phyloP scores from a whole-genome alignment of 2,329 filamentous ascomycete genomes.

The Colletotrichum sojae region DNA sequence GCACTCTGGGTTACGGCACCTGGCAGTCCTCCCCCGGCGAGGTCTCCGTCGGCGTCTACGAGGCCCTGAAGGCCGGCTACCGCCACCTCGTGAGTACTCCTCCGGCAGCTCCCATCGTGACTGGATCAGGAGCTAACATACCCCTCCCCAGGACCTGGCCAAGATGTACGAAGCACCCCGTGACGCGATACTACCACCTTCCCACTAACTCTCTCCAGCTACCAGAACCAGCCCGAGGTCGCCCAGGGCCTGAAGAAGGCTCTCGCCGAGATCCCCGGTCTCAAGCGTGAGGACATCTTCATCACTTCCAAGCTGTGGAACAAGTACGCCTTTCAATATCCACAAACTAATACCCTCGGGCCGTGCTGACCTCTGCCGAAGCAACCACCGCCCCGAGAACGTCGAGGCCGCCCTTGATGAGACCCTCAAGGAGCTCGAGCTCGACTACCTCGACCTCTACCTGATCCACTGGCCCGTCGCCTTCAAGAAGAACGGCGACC shows the following conservation, averaged over 20 bases:
- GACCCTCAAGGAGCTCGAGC: conserved; percentile 68
- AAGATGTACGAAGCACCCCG: conserved; percentile 48
- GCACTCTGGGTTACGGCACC: conserved; percentile 61
- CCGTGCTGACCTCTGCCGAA: background rate
- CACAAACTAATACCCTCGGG: too few relatives aligned
- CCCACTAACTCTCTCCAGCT: conserved; percentile 48
- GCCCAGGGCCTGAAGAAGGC: conserved; percentile 68
- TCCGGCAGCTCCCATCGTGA: too few relatives aligned
- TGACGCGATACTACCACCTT: background rate
- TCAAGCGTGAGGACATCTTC: conserved; percentile 72
- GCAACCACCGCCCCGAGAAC: conserved; percentile 72
- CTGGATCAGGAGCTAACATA: background rate
- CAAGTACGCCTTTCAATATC: conserved; percentile 53
- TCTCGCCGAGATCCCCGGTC: conserved; percentile 61
- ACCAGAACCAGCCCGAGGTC: conserved; percentile 76
- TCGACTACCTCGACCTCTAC: conserved; percentile 73
- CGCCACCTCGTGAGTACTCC: conserved; percentile 64
- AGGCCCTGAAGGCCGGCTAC: conserved; percentile 74
- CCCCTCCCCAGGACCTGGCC: conserved; percentile 52
- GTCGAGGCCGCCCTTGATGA: conserved; percentile 70
- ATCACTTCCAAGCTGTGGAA: conserved; percentile 78
- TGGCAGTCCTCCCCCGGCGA: conserved; percentile 78
- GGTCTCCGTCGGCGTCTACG: conserved; percentile 75
- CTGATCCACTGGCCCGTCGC: conserved; percentile 75
- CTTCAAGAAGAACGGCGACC: conserved; percentile 53